Percentiles rank a stretch among this genome's conserved stretches.
Evolutionary conservation across 495 filamentous ascomycete genomes (phyloP).

Genomic region (Xylaria venustula): DNA sequence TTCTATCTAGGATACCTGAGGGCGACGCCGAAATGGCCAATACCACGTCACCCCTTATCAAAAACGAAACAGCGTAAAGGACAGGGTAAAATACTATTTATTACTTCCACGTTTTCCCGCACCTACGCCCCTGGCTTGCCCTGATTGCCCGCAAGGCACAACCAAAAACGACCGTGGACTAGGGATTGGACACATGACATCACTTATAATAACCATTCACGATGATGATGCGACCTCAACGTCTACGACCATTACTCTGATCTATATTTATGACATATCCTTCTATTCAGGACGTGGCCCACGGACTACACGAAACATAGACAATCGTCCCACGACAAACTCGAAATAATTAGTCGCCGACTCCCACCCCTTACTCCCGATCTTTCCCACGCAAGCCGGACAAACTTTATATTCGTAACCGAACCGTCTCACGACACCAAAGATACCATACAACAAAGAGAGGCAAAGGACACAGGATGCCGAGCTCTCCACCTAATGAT

Average conservation of each 20-base stretch:
- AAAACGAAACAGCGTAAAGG: constrained; percentile 48
- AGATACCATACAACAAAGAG: no score
- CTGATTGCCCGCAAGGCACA: not conserved
- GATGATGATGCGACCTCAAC: not conserved
- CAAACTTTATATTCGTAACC: not conserved
- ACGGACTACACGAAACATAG: constrained; percentile 5
- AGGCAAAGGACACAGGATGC: no score
- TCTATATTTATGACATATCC: not conserved
- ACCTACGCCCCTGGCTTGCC: not conserved
- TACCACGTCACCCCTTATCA: constrained; percentile 40
- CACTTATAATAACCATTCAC: not conserved
- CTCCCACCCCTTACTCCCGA: not conserved
- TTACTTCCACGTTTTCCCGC: not conserved
- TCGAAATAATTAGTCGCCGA: not conserved
- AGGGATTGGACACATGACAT: no score
- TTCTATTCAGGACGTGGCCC: not conserved
- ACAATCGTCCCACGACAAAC: constrained; percentile 15
- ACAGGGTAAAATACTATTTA: not conserved
- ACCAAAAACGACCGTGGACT: constrained; percentile 1
- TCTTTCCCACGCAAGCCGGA: not conserved
- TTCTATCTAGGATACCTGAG: constrained; percentile 66
- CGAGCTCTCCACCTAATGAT: constrained; percentile 8
- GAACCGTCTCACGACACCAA: constrained; percentile 8
- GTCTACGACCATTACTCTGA: not conserved
- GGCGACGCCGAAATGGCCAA: constrained; percentile 52